These are phyloP conservation scores for Debaryomyces sp. DNA, from an alignment of 1,139 yeast genomes.

Conservation along the genomic window DNA sequence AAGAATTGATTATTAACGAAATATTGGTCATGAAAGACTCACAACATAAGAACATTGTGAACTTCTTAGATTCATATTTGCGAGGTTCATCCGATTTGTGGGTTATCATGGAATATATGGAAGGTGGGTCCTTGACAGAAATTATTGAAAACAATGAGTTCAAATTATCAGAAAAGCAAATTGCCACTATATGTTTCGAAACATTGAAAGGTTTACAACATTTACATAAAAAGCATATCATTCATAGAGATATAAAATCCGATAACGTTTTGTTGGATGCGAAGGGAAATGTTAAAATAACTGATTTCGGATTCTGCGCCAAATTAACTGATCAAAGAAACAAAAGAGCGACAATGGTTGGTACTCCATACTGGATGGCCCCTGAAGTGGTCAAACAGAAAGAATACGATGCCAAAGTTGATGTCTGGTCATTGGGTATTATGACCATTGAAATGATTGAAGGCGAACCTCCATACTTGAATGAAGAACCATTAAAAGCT, in stretches of 20 bases:
- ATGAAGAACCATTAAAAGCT: slow-evolving; percentile 77
- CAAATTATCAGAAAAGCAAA: slow-evolving; percentile 71
- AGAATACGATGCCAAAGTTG: slow-evolving; percentile 95
- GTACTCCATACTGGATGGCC: slow-evolving; percentile 99
- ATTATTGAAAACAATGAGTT: slow-evolving; percentile 81
- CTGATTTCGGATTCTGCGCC: slow-evolving; percentile 98
- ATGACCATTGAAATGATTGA: slow-evolving; percentile 99
- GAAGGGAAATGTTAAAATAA: slow-evolving; percentile 87
- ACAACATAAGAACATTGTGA: slow-evolving; percentile 50
- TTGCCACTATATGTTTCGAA: slow-evolving; percentile 87
- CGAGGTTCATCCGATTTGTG: slow-evolving; percentile 57
- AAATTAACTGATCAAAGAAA: slow-evolving; percentile 89
- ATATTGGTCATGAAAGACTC: slow-evolving; percentile 53
- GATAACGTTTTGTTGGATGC: slow-evolving; percentile 90
- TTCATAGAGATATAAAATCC: slow-evolving; percentile 94
- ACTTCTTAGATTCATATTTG: slow-evolving; percentile 48
- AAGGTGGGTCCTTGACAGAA: slow-evolving; percentile 78
- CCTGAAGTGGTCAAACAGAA: slow-evolving; percentile 98
- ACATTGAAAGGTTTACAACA: slow-evolving; percentile 91
- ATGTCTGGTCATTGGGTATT: slow-evolving; percentile 96
- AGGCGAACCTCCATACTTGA: slow-evolving; percentile 96
- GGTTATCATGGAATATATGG: slow-evolving; percentile 98
- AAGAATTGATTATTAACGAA: slow-evolving; percentile 77
- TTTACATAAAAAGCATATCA: slow-evolving; percentile 86
- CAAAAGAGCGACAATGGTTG: slow-evolving; percentile 97